Evolutionary conservation across 2,329 filamentous ascomycete genomes (phyloP), one percentile per base, ranked within the genome.

Genomic region (Aspergillus fijiensis): DNA sequence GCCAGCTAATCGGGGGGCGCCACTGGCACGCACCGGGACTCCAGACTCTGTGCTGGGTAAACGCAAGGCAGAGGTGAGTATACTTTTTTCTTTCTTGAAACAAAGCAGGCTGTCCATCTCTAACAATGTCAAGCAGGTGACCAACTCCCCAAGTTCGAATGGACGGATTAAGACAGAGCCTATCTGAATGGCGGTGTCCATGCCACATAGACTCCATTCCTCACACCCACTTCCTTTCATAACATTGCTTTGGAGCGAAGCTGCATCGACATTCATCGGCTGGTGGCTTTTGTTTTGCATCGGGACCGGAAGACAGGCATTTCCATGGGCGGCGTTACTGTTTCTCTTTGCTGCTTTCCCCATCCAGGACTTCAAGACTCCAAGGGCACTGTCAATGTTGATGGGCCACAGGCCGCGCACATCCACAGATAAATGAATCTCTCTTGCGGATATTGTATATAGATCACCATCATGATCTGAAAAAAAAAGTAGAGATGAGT

Each of bases 1-100:
- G 5, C 66, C 71, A 63, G 69, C 55, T 60, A 70, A 67, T 23
- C 69, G 66, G 25, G 67, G 67, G n/a, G 72, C 70, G 10, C 71
- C 57, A 71, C 77, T 61, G 67, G 80, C 59, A 68, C 82, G 71
- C 71, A 81, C 64, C 10, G 71, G 71, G 21, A 88, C 86, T 5
- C 87, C 87, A 1, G 88, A 89, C 70, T 85, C 85, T 14, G 80
- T 90, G 29, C 73, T 90, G 65, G 89, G 89, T 53, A 92, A 92
- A 77, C 81, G 90, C 62, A 93, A 92, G 76, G 89, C 89, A 52
- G 89, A 91, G 79, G 85, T 84, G 67, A 64, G 73, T 21, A 21
- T 5, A 5, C 11, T 7, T 5, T n/a, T 39, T 27, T 10, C 29
- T 49, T 39, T 42, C 27, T 5, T 19, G 12, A 47, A 2, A 19